Percentiles rank a stretch among this genome's conserved stretches.
These are phyloP conservation scores for Entomortierella beljakovae DNA, from an alignment of 192 early-diverging fungal genomes.

Conservation along the genomic window DNA sequence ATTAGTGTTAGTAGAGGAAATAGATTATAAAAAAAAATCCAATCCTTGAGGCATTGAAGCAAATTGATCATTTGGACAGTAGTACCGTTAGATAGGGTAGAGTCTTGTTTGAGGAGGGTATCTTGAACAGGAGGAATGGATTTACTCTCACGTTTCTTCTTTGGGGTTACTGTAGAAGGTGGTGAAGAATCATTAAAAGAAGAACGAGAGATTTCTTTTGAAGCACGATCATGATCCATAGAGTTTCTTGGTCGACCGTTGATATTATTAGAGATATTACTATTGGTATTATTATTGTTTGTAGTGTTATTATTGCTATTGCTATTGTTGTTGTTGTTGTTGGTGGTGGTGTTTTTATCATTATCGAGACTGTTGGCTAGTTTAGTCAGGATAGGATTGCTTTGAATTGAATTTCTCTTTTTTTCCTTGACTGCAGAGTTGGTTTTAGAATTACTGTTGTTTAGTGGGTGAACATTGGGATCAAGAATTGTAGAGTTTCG, in stretches of 20 bases:
- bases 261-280: no score
- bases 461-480: conserved; percentile 13
- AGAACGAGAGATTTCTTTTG: conserved; percentile 1
- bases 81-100: no score
- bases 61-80: not conserved
- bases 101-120: no score
- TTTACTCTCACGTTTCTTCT: not conserved
- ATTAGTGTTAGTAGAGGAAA: no score
- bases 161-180: not conserved
- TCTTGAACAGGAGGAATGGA: not conserved
- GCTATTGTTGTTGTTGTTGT: conserved; percentile 2
- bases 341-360: conserved; percentile 5
- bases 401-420: conserved; percentile 1
- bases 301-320: not conserved
- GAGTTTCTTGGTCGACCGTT: not conserved
- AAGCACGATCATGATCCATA: not conserved
- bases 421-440: not conserved
- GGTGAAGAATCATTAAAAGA: conserved; percentile 4
- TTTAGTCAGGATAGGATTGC: not conserved
- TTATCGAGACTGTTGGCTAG: conserved; percentile 6
- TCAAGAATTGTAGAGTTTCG: conserved; percentile 25
- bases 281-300: no score
- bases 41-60: not conserved
- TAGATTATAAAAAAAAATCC: not conserved
- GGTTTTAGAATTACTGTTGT: not conserved